phyloP scores from a whole-genome alignment of 23 red algal species.

The Gracilariopsis chorda region DNA sequence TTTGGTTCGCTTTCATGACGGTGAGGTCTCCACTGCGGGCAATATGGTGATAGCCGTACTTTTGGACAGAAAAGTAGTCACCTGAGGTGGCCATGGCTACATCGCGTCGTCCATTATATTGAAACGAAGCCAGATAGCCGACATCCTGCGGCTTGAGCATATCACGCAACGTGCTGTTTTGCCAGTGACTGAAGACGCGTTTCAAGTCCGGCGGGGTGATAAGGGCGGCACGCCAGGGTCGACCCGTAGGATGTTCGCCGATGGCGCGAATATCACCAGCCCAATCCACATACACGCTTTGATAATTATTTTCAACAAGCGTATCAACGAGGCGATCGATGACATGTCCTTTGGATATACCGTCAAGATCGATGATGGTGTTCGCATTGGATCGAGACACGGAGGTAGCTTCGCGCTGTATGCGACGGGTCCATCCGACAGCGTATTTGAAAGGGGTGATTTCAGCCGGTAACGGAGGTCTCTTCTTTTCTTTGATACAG shows the following conservation, averaged over 20 bases:
- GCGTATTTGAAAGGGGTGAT: slow-evolving; percentile 10
- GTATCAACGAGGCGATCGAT: slow-evolving; percentile 16
- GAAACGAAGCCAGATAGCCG: background rate
- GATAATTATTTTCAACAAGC: background rate
- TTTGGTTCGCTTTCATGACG: slow-evolving; percentile 31
- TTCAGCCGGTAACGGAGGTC: slow-evolving; percentile 2
- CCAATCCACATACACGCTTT: slow-evolving; percentile 57
- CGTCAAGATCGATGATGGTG: slow-evolving; percentile 56
- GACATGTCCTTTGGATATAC: slow-evolving; percentile 56
- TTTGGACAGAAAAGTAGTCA: slow-evolving; percentile 57
- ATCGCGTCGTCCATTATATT: background rate
- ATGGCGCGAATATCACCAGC: slow-evolving; percentile 60
- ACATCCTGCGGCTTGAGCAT: slow-evolving; percentile 10
- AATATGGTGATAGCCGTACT: slow-evolving; percentile 74
- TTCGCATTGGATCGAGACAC: slow-evolving; percentile 37
- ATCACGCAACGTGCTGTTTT: background rate
- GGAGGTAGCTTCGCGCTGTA: background rate
- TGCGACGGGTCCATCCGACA: slow-evolving; percentile 25
- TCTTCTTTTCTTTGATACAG: background rate
- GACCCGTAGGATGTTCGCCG: slow-evolving; percentile 15
- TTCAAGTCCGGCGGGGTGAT: slow-evolving; percentile 29
- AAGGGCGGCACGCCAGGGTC: slow-evolving; percentile 61
- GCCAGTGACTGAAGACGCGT: slow-evolving; percentile 56
- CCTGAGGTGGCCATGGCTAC: slow-evolving; percentile 48
- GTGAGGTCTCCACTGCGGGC: background rate